phyloP scores from a whole-genome alignment of 2,329 filamentous ascomycete species.

The Ophiostoma angusticollis region DNA sequence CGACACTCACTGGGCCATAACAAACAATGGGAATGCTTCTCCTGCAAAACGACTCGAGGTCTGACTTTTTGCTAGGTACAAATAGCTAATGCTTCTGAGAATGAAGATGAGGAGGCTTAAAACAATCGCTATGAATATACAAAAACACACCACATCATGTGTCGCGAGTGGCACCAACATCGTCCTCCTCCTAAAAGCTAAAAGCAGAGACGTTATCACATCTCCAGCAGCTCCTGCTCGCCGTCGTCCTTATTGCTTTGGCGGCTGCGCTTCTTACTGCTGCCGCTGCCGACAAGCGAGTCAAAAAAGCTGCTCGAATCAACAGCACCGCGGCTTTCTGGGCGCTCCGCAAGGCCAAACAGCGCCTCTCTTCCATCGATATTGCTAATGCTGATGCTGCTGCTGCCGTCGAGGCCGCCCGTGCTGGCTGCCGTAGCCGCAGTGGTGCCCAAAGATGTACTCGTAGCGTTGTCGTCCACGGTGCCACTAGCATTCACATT shows the following conservation, averaged over 20 bases:
- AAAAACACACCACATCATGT: too few relatives aligned
- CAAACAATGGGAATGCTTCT: too few relatives aligned
- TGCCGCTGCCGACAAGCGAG: conserved; percentile 4
- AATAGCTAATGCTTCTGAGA: too few relatives aligned
- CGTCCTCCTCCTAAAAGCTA: background rate
- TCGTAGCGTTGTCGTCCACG: background rate
- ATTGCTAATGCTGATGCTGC: conserved; percentile 1
- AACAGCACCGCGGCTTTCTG: background rate
- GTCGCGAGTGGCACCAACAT: too few relatives aligned
- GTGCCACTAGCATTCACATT: background rate
- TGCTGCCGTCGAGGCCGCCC: too few relatives aligned
- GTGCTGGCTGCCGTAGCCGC: too few relatives aligned
- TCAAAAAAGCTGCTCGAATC: conserved; percentile 4
- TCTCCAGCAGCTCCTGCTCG: conserved; percentile 14
- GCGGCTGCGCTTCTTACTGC: conserved; percentile 1
- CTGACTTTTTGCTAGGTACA: too few relatives aligned
- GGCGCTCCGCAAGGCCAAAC: conserved; percentile 5
- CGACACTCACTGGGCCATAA: too few relatives aligned
- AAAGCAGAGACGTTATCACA: conserved; percentile 9
- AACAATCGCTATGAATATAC: too few relatives aligned
- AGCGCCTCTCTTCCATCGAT: conserved; percentile 7
- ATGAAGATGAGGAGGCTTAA: too few relatives aligned
- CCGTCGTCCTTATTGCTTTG: conserved; percentile 4
- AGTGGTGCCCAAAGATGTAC: too few relatives aligned
- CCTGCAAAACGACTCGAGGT: too few relatives aligned